A percentile compares a stretch with the other conserved stretches of the same genome.
Evolutionary conservation across 305 asterid species (phyloP).

Genomic region (Striga hermonthica): DNA sequence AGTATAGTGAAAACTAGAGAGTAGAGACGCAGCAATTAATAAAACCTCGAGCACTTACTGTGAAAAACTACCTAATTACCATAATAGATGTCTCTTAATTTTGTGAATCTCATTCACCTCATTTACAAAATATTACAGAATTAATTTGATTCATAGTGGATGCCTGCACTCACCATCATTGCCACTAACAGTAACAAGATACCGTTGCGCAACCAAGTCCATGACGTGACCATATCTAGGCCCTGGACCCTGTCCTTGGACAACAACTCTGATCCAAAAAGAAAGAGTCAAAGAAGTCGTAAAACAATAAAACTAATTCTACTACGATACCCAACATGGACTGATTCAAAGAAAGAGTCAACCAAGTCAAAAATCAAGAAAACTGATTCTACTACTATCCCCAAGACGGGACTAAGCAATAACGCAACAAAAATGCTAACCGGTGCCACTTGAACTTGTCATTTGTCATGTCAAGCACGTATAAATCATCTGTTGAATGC

Average conservation of each 20-base stretch:
- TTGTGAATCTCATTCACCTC: too few species aligned
- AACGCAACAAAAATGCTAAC: constrained; percentile 43
- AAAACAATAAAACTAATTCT: constrained; percentile 19
- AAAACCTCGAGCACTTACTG: too few species aligned
- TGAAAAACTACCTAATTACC: too few species aligned
- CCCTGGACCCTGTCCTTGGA: constrained; percentile 99
- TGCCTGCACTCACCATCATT: constrained; percentile 72
- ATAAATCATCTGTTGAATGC: constrained; percentile 95
- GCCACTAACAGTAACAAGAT: constrained; percentile 90
- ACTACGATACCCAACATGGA: constrained; percentile 6
- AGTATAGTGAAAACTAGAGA: neutral
- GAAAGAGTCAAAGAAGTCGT: constrained; percentile 32
- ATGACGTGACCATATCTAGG: constrained; percentile 97
- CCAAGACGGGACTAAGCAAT: constrained; percentile 17
- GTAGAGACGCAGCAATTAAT: neutral
- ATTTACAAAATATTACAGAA: constrained; percentile 21
- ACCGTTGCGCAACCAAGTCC: constrained; percentile 98
- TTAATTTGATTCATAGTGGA: constrained; percentile 20
- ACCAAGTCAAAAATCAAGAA: constrained; percentile 34
- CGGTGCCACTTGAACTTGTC: constrained; percentile 95
- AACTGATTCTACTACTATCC: constrained; percentile 4
- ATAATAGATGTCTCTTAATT: too few species aligned
- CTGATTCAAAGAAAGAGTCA: neutral
- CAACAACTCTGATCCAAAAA: constrained; percentile 70
- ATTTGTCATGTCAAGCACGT: constrained; percentile 75